Conservation (phyloP, 805 yeast species). For the Saccharomyces jurei region DNA sequence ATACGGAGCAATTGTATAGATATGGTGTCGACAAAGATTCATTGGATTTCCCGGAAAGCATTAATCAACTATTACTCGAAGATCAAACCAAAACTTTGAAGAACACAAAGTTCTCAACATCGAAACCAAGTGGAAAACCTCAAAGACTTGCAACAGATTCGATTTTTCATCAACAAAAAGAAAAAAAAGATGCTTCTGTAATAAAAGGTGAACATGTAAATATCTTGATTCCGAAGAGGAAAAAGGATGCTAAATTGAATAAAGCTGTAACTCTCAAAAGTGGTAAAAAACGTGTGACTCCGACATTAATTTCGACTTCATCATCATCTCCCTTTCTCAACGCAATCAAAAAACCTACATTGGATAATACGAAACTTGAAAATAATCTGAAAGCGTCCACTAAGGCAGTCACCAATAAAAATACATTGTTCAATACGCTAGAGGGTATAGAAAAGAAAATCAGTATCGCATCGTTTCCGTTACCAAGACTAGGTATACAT, state of each 20-base stretch:
- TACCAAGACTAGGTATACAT: slow-evolving; percentile 60
- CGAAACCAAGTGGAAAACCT: slow-evolving; percentile 2
- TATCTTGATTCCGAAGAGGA: slow-evolving; percentile 25
- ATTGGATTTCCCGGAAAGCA: slow-evolving; percentile 78
- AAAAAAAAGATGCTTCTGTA: not conserved
- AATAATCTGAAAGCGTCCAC: not conserved
- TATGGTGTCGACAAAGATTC: slow-evolving; percentile 87
- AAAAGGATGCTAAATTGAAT: slow-evolving; percentile 28
- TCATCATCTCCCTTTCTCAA: slow-evolving; percentile 1
- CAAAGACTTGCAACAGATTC: slow-evolving; percentile 5
- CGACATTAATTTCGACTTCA: slow-evolving; percentile 48
- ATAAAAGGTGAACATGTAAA: slow-evolving; percentile 10
- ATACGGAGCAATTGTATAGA: slow-evolving; percentile 61
- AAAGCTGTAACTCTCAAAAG: slow-evolving; percentile 61
- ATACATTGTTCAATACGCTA: not conserved
- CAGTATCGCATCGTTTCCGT: slow-evolving; percentile 38
- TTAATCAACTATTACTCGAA: slow-evolving; percentile 67
- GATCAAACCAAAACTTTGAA: slow-evolving; percentile 43
- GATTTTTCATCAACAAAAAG: not conserved
- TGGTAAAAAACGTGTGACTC: slow-evolving; percentile 71
- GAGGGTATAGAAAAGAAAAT: slow-evolving; percentile 23
- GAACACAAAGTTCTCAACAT: slow-evolving; percentile 7
- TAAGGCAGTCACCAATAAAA: not conserved
- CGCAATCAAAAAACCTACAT: not conserved
- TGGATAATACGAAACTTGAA: not conserved